Percentiles rank a stretch among this genome's conserved stretches.
These are phyloP conservation scores for Nakataea oryzae DNA, from an alignment of 2,329 filamentous ascomycete genomes.

Conservation along the genomic window DNA sequence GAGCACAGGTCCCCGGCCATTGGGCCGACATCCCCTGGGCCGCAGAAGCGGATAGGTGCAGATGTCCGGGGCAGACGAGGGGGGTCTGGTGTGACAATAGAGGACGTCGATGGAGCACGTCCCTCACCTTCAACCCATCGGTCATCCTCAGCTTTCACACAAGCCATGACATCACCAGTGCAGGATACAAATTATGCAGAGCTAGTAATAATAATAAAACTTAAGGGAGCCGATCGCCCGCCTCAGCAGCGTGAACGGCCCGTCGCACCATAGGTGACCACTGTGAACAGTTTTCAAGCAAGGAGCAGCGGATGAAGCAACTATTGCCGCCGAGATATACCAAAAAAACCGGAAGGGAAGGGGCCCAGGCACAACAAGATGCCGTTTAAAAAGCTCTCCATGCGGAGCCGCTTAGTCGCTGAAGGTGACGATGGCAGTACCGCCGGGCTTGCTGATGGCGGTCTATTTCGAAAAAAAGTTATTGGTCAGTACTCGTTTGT, in stretches of 20 bases:
- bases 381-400: conserved; percentile 7
- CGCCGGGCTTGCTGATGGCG: conserved; percentile 24
- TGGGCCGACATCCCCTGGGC: no score
- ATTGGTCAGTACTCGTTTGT: conserved; percentile 9
- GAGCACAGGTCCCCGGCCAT: background rate
- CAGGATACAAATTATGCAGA: background rate
- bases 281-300: background rate
- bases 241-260: no score
- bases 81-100: background rate
- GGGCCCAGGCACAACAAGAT: background rate
- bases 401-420: conserved; percentile 1
- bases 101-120: background rate
- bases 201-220: conserved; percentile 3
- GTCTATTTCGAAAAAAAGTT: conserved; percentile 22
- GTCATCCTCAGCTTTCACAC: background rate
- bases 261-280: background rate
- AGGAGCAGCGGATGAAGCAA: conserved; percentile 2
- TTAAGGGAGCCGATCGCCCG: background rate
- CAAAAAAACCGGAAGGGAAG: conserved; percentile 3
- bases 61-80: no score
- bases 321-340: background rate
- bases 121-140: background rate
- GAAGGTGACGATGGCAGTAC: conserved; percentile 32
- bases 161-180: background rate
- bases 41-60: no score